phyloP scores from a whole-genome alignment of 768 basidiomycete species.

The Daedaleopsis nitida region DNA sequence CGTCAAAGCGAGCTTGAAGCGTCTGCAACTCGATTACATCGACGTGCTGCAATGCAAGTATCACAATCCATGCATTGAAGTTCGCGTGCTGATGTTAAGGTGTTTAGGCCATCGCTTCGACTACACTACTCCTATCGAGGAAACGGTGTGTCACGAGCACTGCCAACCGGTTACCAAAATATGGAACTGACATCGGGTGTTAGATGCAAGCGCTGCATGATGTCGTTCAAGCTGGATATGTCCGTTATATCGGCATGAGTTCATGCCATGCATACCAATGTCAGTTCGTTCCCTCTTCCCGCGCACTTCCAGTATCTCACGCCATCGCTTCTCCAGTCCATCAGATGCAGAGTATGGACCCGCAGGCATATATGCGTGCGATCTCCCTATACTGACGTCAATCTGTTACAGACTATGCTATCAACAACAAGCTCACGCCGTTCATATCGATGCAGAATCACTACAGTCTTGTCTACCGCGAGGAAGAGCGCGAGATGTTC shows the following conservation, averaged over 20 bases:
- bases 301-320: not conserved
- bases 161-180: conserved; percentile 34
- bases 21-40: conserved; percentile 54
- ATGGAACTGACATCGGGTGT: conserved; percentile 34
- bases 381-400: conserved; percentile 37
- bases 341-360: conserved; percentile 34
- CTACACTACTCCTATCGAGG: conserved; percentile 43
- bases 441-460: conserved; percentile 71
- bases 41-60: conserved; percentile 55
- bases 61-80: too few species aligned
- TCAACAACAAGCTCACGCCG: conserved; percentile 44
- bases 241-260: conserved; percentile 44
- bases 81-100: not conserved
- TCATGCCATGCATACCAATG: conserved; percentile 41
- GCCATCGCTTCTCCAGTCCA: conserved; percentile 29
- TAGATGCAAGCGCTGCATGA: conserved; percentile 51
- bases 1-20: conserved; percentile 45
- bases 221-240: conserved; percentile 46
- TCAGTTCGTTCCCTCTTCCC: conserved; percentile 6
- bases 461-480: conserved; percentile 57
- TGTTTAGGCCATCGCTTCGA: conserved; percentile 38
- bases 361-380: not conserved
- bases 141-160: conserved; percentile 32
- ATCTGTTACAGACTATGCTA: conserved; percentile 46
- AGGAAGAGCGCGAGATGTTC: conserved; percentile 64